Evolutionary conservation across 2,329 filamentous ascomycete genomes (phyloP).

Genomic region (Fusarium luffae): DNA sequence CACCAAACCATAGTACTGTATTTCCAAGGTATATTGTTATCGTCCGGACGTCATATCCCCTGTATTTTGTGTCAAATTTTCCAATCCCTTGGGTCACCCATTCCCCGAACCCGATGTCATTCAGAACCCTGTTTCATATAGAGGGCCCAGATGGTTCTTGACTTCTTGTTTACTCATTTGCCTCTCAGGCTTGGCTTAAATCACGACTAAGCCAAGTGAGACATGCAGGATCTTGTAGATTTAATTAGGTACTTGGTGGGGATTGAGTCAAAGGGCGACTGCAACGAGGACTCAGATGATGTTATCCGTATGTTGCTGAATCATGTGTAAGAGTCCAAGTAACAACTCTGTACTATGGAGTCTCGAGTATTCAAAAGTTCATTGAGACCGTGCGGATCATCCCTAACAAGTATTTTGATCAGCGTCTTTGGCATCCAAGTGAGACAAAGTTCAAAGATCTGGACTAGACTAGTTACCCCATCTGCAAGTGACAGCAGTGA

Average conservation of each 20-base stretch:
- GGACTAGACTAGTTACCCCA: background rate
- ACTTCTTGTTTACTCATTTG: constrained; percentile 2
- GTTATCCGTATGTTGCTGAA: background rate
- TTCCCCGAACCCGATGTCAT: background rate
- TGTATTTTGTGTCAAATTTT: background rate
- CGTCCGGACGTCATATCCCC: constrained; percentile 6
- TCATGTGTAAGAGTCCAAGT: background rate
- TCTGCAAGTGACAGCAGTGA: background rate
- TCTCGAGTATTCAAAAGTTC: background rate
- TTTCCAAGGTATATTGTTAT: background rate
- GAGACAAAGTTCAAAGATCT: background rate
- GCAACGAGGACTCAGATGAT: background rate
- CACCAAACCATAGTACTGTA: background rate
- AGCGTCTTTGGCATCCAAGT: background rate
- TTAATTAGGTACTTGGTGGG: background rate
- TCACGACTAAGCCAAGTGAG: constrained; percentile 9
- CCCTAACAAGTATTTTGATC: background rate
- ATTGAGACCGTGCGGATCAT: background rate
- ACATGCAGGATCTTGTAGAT: constrained; percentile 7
- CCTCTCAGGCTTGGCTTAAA: constrained; percentile 11
- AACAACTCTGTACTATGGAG: background rate
- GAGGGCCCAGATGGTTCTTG: background rate
- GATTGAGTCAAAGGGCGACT: background rate
- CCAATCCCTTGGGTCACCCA: constrained; percentile 1
- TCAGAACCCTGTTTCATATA: constrained; percentile 16